Base-by-base conservation (phyloP, 768 basidiomycete species). In the Calvatia gigantea region DNA sequence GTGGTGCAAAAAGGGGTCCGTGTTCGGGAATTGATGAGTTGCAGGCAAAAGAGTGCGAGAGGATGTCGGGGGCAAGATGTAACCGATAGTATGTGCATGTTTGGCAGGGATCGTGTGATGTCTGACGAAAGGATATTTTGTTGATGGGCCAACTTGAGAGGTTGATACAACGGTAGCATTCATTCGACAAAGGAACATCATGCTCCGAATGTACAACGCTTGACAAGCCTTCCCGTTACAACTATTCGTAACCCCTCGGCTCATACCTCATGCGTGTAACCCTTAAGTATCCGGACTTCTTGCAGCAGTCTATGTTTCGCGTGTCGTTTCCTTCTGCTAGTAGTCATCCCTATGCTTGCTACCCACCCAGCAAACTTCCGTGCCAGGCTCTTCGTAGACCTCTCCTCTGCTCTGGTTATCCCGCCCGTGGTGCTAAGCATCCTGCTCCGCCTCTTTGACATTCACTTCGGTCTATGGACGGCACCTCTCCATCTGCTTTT, bases 401-500 rank as follows among this genome's bases (percentile, higher is more conserved):
- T 59, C 15, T 52, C 49, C 25, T 45, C 52, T 41, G 39, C 52
- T 9, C 23, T 61, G n/a, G 54, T 50, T 25, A 7, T 61, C 45
- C 61, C 61, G 15, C 39, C 55, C 4, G 32, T 39, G 1, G 21
- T 57, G 2, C 47, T 59, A 21, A 29, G 42, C 28, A 66, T 33
- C 62, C 73, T 21, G 64, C 64, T 12, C 28, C 72, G 57, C 58
- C 66, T 44, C 62, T 56, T n/a, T 35, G 64, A 31, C 66, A 43
- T 11, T 63, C 66, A 45, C 4, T 65, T 81, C 3, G 74, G 78
- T 2, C 64, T 69, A 60, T 61, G 69, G 14, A 63, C 73, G 0
- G 44, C 74, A 3, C 77, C 75, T 0, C 64, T 62, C 12, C 74
- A 80, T 60, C 6, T 76, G 23, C 53, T 65, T 3, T 78, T 79